Evolutionary conservation across 495 filamentous ascomycete genomes (phyloP), one percentile per base, ranked within the genome.

Genomic region (Penicillium coprophilum): DNA sequence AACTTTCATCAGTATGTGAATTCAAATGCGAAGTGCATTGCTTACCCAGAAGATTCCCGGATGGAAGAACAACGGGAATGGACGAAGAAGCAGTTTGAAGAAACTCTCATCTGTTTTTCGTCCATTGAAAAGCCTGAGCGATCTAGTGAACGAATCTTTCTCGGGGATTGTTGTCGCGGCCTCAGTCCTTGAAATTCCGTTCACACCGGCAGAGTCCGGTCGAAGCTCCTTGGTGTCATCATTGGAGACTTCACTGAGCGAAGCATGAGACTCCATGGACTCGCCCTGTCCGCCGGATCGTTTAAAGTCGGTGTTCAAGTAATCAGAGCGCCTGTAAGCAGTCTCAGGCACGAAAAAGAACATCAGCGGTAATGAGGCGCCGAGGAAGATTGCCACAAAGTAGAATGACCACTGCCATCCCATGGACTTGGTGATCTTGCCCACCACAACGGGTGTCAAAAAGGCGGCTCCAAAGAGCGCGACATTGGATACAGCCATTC

Each of bases 391-490:
- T 20, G 85, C 82, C 43, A 90, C 73, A 34, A 91, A 78, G 64
- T 87, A 89, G 65, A 91, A 88, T 7, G 86, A 86, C 87, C 87
- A 89, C 62, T 79, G 68, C 90, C 91, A 97, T 24, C 83, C 81
- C 13, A 97, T 79, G 0, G 78, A 77, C 43, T 80, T 72, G 20
- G 91, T 92, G 56, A 96, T 92, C 66, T 89, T 92, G 31, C 92
- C 92, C 2, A 92, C 91, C 10, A 93, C 71, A 27, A 96, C 90
- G 0, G 91, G 92, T 0, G 92, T 96, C 66, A 96, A 87, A 64
- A 97, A 96, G 4, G 92, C 90, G 6, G 91, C 90, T 1, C 92
- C 92, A 67, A 95, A 97, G 10, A 96, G 79, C 4, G 92, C 85
- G 47, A 97, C 82, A 68, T 96, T 97, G 11, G 87, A 86, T 30